phyloP scores from a whole-genome alignment of 345 rosid genomes.

The Schrenkiella parvula region DNA sequence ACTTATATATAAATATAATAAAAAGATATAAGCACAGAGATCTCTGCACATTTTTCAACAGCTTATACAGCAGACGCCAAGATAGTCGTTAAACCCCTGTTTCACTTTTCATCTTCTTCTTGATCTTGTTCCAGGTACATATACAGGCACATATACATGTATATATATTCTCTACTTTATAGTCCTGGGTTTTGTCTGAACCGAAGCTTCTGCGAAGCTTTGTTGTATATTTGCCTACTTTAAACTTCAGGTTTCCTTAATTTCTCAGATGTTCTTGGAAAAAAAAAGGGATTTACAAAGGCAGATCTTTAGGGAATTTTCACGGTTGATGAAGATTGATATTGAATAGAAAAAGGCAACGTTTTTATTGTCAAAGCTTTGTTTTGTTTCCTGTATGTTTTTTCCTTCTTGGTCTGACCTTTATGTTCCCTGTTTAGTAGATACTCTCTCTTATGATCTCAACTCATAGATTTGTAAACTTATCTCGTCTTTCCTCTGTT shows the following conservation, averaged over 20 bases:
- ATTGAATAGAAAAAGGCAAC: neutral
- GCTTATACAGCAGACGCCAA: constrained; percentile 11
- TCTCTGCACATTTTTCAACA: neutral
- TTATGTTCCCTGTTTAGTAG: neutral
- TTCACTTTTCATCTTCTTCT: constrained; percentile 19
- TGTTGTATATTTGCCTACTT: no score
- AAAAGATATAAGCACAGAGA: neutral
- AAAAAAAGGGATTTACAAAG: neutral
- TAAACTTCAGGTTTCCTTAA: constrained; percentile 14
- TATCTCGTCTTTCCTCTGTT: neutral
- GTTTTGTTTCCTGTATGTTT: neutral
- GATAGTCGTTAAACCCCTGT: neutral
- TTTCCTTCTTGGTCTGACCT: neutral
- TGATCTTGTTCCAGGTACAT: constrained; percentile 19
- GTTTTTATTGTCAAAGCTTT: neutral
- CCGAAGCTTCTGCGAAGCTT: neutral
- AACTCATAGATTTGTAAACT: neutral
- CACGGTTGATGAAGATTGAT: constrained; percentile 10
- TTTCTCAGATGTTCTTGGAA: neutral
- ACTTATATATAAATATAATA: neutral
- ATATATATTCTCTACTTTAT: neutral
- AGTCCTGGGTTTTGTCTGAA: constrained; percentile 7
- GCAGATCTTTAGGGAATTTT: neutral
- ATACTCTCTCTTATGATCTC: neutral
- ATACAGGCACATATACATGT: neutral